A percentile compares a stretch with the other conserved stretches of the same genome.
These are phyloP conservation scores for Zarea fungicola DNA, from an alignment of 2,329 filamentous ascomycete species.

Conservation along the genomic window DNA sequence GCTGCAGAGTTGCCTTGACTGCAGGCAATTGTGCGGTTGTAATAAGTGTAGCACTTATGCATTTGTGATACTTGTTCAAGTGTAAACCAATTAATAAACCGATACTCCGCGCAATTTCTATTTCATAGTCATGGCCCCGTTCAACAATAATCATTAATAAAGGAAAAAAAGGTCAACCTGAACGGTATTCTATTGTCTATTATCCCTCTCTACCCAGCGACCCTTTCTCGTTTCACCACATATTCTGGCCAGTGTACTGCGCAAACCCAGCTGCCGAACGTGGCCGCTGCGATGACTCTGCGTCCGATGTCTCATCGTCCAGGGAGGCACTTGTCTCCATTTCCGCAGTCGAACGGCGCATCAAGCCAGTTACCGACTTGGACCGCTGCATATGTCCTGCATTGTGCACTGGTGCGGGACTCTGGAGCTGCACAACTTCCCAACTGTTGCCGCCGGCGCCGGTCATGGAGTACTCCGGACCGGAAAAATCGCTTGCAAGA, in stretches of 20 bases:
- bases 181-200: slow-evolving; percentile 19
- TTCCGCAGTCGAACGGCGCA: not conserved
- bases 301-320: not conserved
- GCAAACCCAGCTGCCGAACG: not conserved
- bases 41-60: too few species aligned
- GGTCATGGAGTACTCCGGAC: slow-evolving; percentile 11
- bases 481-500: not conserved
- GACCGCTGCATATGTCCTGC: not conserved
- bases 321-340: not conserved
- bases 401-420: not conserved
- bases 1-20: too few species aligned
- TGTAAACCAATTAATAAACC: too few species aligned
- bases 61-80: too few species aligned
- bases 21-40: too few species aligned
- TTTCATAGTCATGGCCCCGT: too few species aligned
- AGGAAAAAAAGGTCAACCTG: not conserved
- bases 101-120: too few species aligned
- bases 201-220: not conserved
- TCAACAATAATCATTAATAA: too few species aligned
- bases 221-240: slow-evolving; percentile 4
- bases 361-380: slow-evolving; percentile 1
- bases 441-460: slow-evolving; percentile 15
- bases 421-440: slow-evolving; percentile 17
- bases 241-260: not conserved
- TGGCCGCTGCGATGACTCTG: not conserved